Evolutionary conservation across 768 basidiomycete genomes (phyloP), one percentile per base, ranked within the genome.

Genomic region (Boletus edulis): DNA sequence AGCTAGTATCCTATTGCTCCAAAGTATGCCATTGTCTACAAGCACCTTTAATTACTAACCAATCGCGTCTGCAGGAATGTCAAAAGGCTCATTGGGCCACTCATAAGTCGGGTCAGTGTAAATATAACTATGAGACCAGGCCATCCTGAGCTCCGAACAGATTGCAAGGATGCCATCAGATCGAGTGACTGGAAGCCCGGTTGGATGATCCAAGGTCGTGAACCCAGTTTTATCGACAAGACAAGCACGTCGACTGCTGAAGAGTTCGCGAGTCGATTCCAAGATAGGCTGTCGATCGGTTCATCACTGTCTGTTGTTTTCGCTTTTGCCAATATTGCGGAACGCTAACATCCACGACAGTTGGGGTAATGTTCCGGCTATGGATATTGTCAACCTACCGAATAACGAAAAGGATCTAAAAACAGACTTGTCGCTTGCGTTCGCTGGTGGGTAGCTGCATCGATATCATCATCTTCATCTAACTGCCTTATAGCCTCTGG

Each of bases 1-100:
- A 57, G 46, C 59, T 79, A 15, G 77, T 78, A 2, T 73, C 72
- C 18, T 80, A 80, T 55, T 80, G 79, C 58, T 79, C 78, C 10
- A 73, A 66, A 56, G 67, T 61, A 45, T 37, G 44, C 8, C 1
- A 20, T 12, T 20, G 2, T 55, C 27, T 34, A 45, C 7, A 34
- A 13, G 12, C 9, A 17, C 22, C 10, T 13, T 20, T 18, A 2
- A 24, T 27, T 13, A 18, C n/a, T 52, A 14, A 17, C 9, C 18
- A 10, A 18, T 35, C 8, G 3, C 13, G 8, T 13, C 11, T 14
- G 17, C 46, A 78, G 75, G 72, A 69, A 40, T 80, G 78, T 53
- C 79, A 80, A 59, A 64, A 38, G 18, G 59, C 39, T 18, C 78
- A 79, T 51, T 79, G 78, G 79, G 53, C 44, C 3, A 37, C 24